phyloP scores from a whole-genome alignment of 139 green algal genomes.

The Micractinium sp. region DNA sequence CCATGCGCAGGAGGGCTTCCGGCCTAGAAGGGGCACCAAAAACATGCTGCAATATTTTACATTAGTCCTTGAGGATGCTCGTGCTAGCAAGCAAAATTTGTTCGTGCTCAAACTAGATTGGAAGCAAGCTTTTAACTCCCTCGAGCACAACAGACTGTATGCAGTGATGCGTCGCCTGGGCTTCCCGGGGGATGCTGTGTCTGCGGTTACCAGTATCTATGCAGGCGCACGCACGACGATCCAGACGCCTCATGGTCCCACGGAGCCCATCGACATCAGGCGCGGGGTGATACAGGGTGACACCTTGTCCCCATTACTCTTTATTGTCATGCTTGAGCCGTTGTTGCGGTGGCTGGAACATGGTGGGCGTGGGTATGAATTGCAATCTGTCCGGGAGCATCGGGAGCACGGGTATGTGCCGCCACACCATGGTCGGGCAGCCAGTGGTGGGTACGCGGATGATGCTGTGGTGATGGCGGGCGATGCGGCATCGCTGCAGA shows the following conservation, averaged over 20 bases:
- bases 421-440: background rate
- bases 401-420: background rate
- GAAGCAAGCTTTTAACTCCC: conserved; percentile 4
- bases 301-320: background rate
- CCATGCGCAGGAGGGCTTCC: background rate
- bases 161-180: background rate
- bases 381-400: background rate
- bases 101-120: background rate
- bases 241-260: background rate
- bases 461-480: background rate
- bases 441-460: background rate
- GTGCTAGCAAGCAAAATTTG: background rate
- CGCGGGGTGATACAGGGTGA: background rate
- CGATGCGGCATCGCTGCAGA: background rate
- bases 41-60: background rate
- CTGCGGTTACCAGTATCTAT: background rate
- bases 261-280: background rate
- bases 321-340: background rate
- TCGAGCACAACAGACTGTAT: background rate
- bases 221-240: background rate
- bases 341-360: background rate
- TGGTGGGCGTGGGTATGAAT: background rate
- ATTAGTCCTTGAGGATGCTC: background rate
- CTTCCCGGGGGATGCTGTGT: background rate
- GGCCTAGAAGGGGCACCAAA: background rate